A percentile compares a stretch with the other conserved stretches of the same genome.
These are phyloP conservation scores for Geranium incanum DNA, from an alignment of 441 rosid genomes.

Conservation along the genomic window DNA sequence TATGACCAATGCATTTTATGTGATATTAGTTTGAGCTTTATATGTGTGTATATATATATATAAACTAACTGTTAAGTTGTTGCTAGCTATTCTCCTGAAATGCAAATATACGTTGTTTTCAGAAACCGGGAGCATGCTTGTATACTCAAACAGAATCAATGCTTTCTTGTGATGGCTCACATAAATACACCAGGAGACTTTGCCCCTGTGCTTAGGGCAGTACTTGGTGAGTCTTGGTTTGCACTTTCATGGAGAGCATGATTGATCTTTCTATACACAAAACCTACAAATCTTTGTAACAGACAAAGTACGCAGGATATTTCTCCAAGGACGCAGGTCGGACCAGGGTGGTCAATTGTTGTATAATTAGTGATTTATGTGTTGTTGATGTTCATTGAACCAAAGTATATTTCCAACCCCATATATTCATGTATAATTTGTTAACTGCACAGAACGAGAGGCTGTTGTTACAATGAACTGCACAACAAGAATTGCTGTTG, in stretches of 20 bases:
- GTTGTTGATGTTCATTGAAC: not conserved
- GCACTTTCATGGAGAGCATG: not conserved
- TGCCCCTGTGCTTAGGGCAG: conserved; percentile 73
- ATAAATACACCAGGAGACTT: conserved; percentile 70
- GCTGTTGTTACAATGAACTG: not conserved
- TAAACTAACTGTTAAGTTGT: not conserved
- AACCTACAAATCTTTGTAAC: too few relatives aligned
- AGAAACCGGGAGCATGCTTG: conserved; percentile 91
- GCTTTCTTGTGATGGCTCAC: conserved; percentile 85
- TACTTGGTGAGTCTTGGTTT: conserved; percentile 26
- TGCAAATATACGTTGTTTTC: conserved; percentile 17
- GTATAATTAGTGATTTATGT: too few relatives aligned
- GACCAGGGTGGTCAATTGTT: too few relatives aligned
- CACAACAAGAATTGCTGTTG: not conserved
- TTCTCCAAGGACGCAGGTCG: too few relatives aligned
- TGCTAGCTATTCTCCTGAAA: not conserved
- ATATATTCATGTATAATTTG: not conserved
- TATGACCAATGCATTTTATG: not conserved
- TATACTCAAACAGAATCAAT: conserved; percentile 62
- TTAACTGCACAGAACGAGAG: not conserved
- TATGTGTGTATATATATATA: not conserved
- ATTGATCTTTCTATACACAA: too few relatives aligned
- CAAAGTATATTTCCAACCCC: not conserved
- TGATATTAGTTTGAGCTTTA: not conserved
- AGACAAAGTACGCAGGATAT: too few relatives aligned